phyloP scores from a whole-genome alignment of 2,329 filamentous ascomycete species.

The Colletotrichum siamense region DNA sequence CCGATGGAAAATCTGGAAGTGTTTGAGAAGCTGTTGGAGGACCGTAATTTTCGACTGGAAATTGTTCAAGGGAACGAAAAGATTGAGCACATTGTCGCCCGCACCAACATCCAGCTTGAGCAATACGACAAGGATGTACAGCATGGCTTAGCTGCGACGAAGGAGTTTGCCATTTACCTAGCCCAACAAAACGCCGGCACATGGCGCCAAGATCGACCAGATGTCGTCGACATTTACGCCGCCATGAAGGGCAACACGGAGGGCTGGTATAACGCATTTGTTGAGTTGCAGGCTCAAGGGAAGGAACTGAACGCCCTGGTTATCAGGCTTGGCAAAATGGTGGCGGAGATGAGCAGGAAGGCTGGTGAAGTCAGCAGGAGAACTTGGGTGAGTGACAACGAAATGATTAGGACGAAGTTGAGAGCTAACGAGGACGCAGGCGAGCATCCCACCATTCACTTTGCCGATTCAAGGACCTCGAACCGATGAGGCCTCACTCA shows the following conservation, averaged over 20 bases:
- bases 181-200: conserved; percentile 66
- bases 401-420: background rate
- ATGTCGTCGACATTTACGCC: conserved; percentile 75
- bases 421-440: conserved; percentile 7
- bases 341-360: conserved; percentile 85
- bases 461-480: conserved; percentile 25
- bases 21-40: conserved; percentile 88
- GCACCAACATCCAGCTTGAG: conserved; percentile 77
- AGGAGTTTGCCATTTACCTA: conserved; percentile 79
- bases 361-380: conserved; percentile 84
- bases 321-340: conserved; percentile 75
- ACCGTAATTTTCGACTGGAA: conserved; percentile 80
- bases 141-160: conserved; percentile 77
- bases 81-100: conserved; percentile 87
- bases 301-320: conserved; percentile 73
- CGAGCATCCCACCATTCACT: conserved; percentile 23
- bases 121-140: conserved; percentile 80
- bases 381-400: conserved; percentile 66
- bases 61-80: conserved; percentile 88
- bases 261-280: conserved; percentile 84
- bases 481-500: conserved; percentile 14
- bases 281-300: conserved; percentile 76
- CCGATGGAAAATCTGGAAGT: conserved; percentile 83
- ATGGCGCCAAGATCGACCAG: conserved; percentile 66
- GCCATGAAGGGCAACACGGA: conserved; percentile 94